A percentile compares a stretch with the other conserved stretches of the same genome.
Evolutionary conservation across 129 eudicot species (phyloP).

Genomic region (Rutidosis leptorrhynchoides): DNA sequence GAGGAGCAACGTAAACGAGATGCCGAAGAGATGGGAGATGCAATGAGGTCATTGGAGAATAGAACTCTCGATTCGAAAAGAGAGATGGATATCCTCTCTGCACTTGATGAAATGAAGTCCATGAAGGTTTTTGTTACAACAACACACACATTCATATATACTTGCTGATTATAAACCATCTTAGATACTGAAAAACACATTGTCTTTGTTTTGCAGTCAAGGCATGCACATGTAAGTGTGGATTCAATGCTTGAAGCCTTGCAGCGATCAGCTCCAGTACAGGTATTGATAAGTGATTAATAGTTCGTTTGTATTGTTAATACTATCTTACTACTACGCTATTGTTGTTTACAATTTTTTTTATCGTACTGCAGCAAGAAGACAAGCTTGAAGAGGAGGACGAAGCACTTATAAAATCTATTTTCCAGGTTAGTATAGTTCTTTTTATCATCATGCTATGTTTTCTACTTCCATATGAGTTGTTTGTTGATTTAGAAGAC

Average conservation of each 20-base stretch:
- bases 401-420: conserved; percentile 58
- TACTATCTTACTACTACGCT: not conserved
- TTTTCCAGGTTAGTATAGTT: conserved; percentile 37
- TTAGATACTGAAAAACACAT: conserved; percentile 16
- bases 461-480: not conserved
- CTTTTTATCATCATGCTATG: not conserved
- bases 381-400: conserved; percentile 56
- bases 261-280: conserved; percentile 8
- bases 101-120: conserved; percentile 72
- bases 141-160: not conserved
- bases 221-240: conserved; percentile 70
- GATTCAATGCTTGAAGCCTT: conserved; percentile 69
- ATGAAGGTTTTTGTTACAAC: conserved; percentile 44
- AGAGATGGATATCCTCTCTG: conserved; percentile 75
- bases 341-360: conserved; percentile 2
- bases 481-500: not conserved
- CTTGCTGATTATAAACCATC: not conserved
- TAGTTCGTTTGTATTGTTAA: not conserved
- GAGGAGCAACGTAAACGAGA: conserved; percentile 51
- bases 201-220: conserved; percentile 45
- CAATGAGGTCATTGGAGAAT: conserved; percentile 74
- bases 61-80: conserved; percentile 59
- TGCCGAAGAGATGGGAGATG: conserved; percentile 79
- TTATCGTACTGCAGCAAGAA: conserved; percentile 31
- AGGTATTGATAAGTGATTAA: not conserved